Evolutionary conservation across 169 alveolate species (phyloP).

Genomic region (Cytauxzoon felis): DNA sequence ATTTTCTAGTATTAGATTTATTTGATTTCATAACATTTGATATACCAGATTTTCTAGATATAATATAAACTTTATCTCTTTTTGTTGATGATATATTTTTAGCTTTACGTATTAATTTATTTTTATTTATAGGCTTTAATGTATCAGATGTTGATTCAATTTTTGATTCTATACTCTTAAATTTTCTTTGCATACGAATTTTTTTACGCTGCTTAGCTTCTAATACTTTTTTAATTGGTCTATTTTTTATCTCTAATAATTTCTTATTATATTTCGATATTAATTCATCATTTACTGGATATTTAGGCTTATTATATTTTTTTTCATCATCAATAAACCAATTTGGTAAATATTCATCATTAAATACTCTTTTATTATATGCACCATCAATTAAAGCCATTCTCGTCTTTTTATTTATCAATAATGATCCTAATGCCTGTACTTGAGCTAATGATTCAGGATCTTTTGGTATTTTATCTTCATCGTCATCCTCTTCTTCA

Average conservation of each 20-base stretch:
- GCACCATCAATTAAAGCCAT: conserved; percentile 91
- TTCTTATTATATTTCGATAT: conserved; percentile 88
- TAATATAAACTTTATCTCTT: conserved; percentile 75
- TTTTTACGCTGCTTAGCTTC: conserved; percentile 94
- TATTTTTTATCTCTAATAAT: conserved; percentile 87
- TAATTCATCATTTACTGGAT: conserved; percentile 94
- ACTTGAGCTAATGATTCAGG: conserved; percentile 31
- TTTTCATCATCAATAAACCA: conserved; percentile 98
- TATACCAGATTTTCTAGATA: conserved; percentile 78
- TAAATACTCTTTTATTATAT: conserved; percentile 91
- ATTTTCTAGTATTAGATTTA: conserved; percentile 76
- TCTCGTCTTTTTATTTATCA: conserved; percentile 86
- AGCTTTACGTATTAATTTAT: conserved; percentile 43
- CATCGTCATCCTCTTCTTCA: conserved; percentile 7
- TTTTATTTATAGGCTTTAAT: conserved; percentile 16
- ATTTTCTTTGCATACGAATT: conserved; percentile 84
- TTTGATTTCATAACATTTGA: conserved; percentile 67
- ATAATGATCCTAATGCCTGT: conserved; percentile 55
- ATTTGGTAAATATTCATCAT: conserved; percentile 85
- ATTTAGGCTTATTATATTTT: conserved; percentile 85
- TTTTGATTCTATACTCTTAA: conserved; percentile 86
- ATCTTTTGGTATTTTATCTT: conserved; percentile 31
- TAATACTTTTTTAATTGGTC: conserved; percentile 95
- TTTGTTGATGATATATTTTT: conserved; percentile 33
- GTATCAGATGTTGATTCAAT: conserved; percentile 51